These are phyloP conservation scores for Fraxinus dipetala DNA, from an alignment of 305 asterid species.

Conservation along the genomic window DNA sequence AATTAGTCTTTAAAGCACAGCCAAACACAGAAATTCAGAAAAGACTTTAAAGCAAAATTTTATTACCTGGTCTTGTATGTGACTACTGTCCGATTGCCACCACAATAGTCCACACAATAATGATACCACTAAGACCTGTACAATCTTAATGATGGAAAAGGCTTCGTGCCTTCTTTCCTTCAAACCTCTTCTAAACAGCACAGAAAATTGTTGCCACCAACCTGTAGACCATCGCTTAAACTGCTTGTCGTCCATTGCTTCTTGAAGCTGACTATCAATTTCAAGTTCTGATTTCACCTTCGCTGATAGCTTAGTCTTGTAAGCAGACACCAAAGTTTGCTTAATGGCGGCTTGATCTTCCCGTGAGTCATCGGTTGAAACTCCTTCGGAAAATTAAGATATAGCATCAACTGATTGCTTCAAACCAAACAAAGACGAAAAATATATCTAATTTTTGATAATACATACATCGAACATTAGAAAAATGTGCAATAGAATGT, in stretches of 20 bases:
- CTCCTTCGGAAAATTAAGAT: constrained; percentile 26
- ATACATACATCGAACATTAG: neutral
- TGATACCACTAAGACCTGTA: constrained; percentile 33
- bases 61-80: constrained; percentile 54
- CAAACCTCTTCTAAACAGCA: constrained; percentile 45
- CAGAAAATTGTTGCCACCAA: constrained; percentile 53
- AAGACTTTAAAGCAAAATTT: neutral
- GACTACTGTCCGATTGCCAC: constrained; percentile 41
- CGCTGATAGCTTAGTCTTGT: constrained; percentile 27
- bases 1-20: neutral
- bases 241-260: constrained; percentile 25
- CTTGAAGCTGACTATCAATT: neutral
- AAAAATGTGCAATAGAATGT: neutral
- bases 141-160: constrained; percentile 36
- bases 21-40: neutral
- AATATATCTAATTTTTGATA: neutral
- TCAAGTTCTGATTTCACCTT: constrained; percentile 22
- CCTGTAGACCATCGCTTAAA: constrained; percentile 38
- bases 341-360: constrained; percentile 33
- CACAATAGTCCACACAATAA: constrained; percentile 42
- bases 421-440: neutral
- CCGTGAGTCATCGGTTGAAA: constrained; percentile 29
- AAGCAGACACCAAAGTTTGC: constrained; percentile 37
- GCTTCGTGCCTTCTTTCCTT: constrained; percentile 50
- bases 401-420: neutral